phyloP scores from a whole-genome alignment of 1,284 basidiomycete species.

The Rhodotorula mucilaginosa region DNA sequence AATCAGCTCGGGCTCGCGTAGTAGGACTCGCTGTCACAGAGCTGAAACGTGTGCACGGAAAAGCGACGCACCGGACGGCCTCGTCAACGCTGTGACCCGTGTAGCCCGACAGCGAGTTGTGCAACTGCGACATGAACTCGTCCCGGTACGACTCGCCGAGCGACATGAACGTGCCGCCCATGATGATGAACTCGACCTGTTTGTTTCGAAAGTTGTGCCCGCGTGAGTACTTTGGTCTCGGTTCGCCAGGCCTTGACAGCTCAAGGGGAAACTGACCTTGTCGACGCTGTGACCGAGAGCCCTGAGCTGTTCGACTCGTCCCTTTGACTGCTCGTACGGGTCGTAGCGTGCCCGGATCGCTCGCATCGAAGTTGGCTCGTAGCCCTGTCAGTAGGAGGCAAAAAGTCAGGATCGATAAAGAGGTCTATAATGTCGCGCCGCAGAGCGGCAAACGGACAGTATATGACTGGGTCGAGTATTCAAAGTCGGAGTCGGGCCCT shows the following conservation, averaged over 20 bases:
- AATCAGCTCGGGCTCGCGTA: too few relatives aligned
- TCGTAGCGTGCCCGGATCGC: slow-evolving; percentile 97
- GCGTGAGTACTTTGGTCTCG: not conserved
- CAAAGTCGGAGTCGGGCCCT: slow-evolving; percentile 98
- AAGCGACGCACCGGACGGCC: slow-evolving; percentile 69
- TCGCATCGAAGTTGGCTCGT: slow-evolving; percentile 89
- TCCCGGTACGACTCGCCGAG: slow-evolving; percentile 94
- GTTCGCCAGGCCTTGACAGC: not conserved
- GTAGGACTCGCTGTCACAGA: not conserved
- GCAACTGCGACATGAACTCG: slow-evolving; percentile 91
- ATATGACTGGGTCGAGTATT: slow-evolving; percentile 84
- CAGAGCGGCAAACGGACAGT: slow-evolving; percentile 65
- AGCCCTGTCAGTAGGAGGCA: slow-evolving; percentile 11
- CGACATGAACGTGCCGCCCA: slow-evolving; percentile 99
- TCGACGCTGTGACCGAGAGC: slow-evolving; percentile 94
- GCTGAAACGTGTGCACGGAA: not conserved
- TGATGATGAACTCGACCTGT: slow-evolving; percentile 94
- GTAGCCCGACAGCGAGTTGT: slow-evolving; percentile 94
- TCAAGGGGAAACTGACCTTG: slow-evolving; percentile 61
- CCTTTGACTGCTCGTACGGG: slow-evolving; percentile 95
- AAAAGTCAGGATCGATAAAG: not conserved
- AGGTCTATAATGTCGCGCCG: slow-evolving; percentile 52
- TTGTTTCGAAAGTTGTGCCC: not conserved
- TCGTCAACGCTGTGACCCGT: slow-evolving; percentile 90
- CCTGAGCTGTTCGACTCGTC: slow-evolving; percentile 91